Conservation (phyloP, 1,139 yeast genomes). For the Debaryomyces sp. region DNA sequence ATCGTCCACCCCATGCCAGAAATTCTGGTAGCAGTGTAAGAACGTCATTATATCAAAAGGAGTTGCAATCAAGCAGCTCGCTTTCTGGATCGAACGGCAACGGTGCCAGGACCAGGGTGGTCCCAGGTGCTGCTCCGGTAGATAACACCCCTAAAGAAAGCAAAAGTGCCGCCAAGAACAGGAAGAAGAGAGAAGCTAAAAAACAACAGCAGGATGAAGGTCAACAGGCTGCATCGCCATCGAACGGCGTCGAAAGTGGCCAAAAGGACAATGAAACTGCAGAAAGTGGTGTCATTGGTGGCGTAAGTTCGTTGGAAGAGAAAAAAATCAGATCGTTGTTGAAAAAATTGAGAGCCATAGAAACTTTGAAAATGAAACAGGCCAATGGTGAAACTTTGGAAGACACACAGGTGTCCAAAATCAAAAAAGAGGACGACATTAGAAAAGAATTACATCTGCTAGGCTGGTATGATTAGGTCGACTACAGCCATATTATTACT, state of each 20-base stretch:
- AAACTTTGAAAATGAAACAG: conserved; percentile 82
- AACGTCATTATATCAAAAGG: conserved; percentile 60
- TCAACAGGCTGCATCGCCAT: conserved; percentile 15
- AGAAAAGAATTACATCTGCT: conserved; percentile 69
- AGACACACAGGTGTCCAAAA: conserved; percentile 90
- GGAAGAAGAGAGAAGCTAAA: conserved; percentile 77
- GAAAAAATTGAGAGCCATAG: conserved; percentile 95
- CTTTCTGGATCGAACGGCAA: conserved; percentile 24
- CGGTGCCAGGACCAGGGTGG: conserved; percentile 32
- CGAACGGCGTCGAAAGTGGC: conserved; percentile 21
- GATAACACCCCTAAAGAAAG: conserved; percentile 47
- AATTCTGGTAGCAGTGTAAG: conserved; percentile 42
- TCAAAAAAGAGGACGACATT: conserved; percentile 80
- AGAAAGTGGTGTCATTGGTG: conserved; percentile 50
- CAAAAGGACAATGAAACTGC: conserved; percentile 20
- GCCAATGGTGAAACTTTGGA: conserved; percentile 84
- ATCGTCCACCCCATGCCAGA: conserved; percentile 95
- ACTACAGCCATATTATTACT: neutral
- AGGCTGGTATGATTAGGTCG: conserved; percentile 61
- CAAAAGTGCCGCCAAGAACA: conserved; percentile 71
- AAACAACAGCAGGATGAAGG: conserved; percentile 38
- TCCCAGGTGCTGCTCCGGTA: conserved; percentile 46
- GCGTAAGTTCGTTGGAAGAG: conserved; percentile 74
- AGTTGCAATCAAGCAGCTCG: conserved; percentile 38
- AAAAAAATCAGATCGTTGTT: conserved; percentile 88